Conservation (phyloP, 495 filamentous ascomycete species). For the Cairneyella variabilis region DNA sequence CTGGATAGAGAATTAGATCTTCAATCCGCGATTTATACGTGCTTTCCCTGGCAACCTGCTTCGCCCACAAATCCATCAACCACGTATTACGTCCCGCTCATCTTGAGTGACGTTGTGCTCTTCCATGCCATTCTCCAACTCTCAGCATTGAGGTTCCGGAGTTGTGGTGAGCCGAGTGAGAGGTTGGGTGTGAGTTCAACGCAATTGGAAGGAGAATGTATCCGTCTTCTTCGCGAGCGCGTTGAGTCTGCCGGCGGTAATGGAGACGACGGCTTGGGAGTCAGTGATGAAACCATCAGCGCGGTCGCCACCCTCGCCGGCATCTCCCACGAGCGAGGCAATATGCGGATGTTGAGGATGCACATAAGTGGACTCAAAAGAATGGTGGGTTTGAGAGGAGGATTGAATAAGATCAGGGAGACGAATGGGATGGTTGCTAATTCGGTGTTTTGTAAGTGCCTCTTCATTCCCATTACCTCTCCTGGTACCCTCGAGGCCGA, state of each 20-base stretch:
- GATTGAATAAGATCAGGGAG: slow-evolving; percentile 9
- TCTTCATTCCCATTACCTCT: neutral
- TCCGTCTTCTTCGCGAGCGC: slow-evolving; percentile 12
- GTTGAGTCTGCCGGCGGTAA: no score
- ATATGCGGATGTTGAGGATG: slow-evolving; percentile 22
- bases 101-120: slow-evolving; percentile 10
- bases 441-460: slow-evolving; percentile 7
- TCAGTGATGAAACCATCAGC: slow-evolving; percentile 13
- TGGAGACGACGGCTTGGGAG: neutral
- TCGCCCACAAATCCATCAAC: slow-evolving; percentile 2
- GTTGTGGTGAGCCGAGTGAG: neutral
- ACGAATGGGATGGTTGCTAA: slow-evolving; percentile 7
- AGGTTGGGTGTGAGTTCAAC: neutral
- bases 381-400: slow-evolving; percentile 18
- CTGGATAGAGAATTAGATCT: slow-evolving; percentile 5
- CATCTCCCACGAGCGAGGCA: slow-evolving; percentile 17
- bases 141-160: neutral
- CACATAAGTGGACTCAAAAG: slow-evolving; percentile 24
- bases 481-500: no score
- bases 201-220: slow-evolving; percentile 5
- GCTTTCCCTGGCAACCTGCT: slow-evolving; percentile 15
- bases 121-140: slow-evolving; percentile 20
- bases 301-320: slow-evolving; percentile 10
- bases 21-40: neutral
- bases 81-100: slow-evolving; percentile 1